Base-by-base conservation (phyloP, 352 stramenopile species). In the Phytopythium sindhum region DNA sequence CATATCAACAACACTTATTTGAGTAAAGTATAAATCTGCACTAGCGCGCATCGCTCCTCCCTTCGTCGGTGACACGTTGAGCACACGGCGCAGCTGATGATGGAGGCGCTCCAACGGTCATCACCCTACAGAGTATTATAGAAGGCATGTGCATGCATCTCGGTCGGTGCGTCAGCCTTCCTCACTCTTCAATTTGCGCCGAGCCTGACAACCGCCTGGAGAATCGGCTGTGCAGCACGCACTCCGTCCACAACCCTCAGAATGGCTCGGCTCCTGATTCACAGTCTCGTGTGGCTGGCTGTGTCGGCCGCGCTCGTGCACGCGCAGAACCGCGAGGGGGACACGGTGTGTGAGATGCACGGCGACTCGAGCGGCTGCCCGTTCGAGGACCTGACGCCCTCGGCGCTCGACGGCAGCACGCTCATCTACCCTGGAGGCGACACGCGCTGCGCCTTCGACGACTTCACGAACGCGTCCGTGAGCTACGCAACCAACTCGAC, bases 1-100 rank as follows among this genome's bases (percentile, higher is more conserved):
- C 33, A 39, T 39, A 15, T 39, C 33, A 15, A 15, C 29, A 19
- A 0, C n/a, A 28, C 45, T 26, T 6, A 12, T 15, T 10, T 8
- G 31, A 8, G 31, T 39, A 10, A 15, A 39, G 7, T 39, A 10
- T 39, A 39, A 4, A 39, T n/a, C n/a, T n/a, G 33, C 7, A 14
- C 10, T 39, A 10, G 3, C 10, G 33, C 7, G 33, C 10, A 11
- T 39, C 33, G 33, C 24, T 29, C 19, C 45, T 52, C 23, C 44
- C 14, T n/a, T n/a, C 12, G 39, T 21, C 39, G 12, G 39, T 39
- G 33, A n/a, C 39, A 44, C 39, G 39, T n/a, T 44, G 10, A n/a
- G 39, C 70, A 90, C 29, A 72, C 89, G 35, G 65, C 86, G 50
- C 67, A 70, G 39, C 69, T 68, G 14, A 80, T 90, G 66, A 76